A percentile compares a stretch with the other conserved stretches of the same genome.
phyloP scores from a whole-genome alignment of 768 basidiomycete species.

The Saitozyma sp. region DNA sequence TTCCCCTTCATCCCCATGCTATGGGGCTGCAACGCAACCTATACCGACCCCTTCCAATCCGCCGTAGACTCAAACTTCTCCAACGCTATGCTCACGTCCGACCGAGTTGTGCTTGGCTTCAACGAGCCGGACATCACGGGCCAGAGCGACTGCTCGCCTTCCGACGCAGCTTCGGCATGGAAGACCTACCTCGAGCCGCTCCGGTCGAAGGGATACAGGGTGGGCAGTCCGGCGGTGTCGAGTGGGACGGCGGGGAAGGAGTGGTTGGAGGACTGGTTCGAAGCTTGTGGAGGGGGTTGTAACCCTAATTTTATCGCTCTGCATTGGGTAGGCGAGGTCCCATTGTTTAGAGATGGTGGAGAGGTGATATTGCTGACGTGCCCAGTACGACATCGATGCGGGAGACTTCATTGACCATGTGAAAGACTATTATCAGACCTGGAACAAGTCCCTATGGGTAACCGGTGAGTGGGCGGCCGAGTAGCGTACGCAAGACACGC shows the following conservation, averaged over 20 bases:
- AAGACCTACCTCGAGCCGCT: slow-evolving; percentile 60
- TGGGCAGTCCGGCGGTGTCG: slow-evolving; percentile 62
- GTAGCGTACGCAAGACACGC: neutral
- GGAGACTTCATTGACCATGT: slow-evolving; percentile 61
- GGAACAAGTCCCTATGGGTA: slow-evolving; percentile 62
- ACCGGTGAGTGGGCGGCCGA: slow-evolving; percentile 53
- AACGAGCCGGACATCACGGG: slow-evolving; percentile 53
- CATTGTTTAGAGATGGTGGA: neutral
- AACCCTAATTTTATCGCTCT: slow-evolving; percentile 63
- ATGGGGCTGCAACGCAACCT: slow-evolving; percentile 25
- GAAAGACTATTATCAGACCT: slow-evolving; percentile 59
- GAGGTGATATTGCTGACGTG: slow-evolving; percentile 13
- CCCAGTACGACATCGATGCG: slow-evolving; percentile 63
- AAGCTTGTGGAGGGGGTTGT: slow-evolving; percentile 59
- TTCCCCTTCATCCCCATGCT: slow-evolving; percentile 36
- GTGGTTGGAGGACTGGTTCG: slow-evolving; percentile 62
- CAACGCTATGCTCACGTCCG: slow-evolving; percentile 11
- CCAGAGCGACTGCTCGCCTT: slow-evolving; percentile 60
- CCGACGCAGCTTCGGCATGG: slow-evolving; percentile 61
- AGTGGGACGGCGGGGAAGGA: slow-evolving; percentile 60
- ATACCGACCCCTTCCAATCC: slow-evolving; percentile 17
- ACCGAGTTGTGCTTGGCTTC: slow-evolving; percentile 24
- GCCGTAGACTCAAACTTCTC: slow-evolving; percentile 12
- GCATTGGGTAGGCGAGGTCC: slow-evolving; percentile 53
- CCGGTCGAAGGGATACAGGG: slow-evolving; percentile 53